Percentiles rank a stretch among this genome's conserved stretches.
Conservation (phyloP, 2,329 filamentous ascomycete species). For the Scytalidium sp. region DNA sequence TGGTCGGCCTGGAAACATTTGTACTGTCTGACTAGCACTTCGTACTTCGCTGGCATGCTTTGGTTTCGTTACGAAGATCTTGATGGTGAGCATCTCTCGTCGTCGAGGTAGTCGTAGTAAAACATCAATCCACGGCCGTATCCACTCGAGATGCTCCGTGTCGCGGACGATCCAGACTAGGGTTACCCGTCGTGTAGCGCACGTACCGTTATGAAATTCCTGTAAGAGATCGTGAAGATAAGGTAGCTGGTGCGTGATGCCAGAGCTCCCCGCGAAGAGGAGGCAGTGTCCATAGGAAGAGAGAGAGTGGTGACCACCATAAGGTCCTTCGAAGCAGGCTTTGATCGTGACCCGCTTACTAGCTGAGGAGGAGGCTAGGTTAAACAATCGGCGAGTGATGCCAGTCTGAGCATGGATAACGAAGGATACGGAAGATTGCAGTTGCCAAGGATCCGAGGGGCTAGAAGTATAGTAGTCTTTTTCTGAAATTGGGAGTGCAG, state of each 20-base stretch:
- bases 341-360: conserved; percentile 11
- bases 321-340: conserved; percentile 86
- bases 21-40: conserved; percentile 74
- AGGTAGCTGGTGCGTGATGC: conserved; percentile 92
- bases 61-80: conserved; percentile 87
- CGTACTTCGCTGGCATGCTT: conserved; percentile 74
- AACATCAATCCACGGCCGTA: conserved; percentile 76
- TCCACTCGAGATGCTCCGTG: conserved; percentile 88
- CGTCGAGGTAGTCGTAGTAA: conserved; percentile 77
- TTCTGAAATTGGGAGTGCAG: conserved; percentile 38
- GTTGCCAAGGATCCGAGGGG: conserved; percentile 33
- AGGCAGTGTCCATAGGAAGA: conserved; percentile 90
- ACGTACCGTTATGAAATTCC: conserved; percentile 65
- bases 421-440: conserved; percentile 67
- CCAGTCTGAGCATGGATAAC: conserved; percentile 85
- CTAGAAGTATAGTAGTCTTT: conserved; percentile 21
- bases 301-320: conserved; percentile 78
- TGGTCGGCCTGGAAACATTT: conserved; percentile 88
- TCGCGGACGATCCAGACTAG: conserved; percentile 93
- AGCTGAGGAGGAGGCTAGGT: conserved; percentile 52
- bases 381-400: conserved; percentile 79
- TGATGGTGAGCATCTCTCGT: conserved; percentile 78
- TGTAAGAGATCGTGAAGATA: conserved; percentile 77
- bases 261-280: conserved; percentile 87
- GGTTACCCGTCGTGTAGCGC: conserved; percentile 77